Evolutionary conservation across 2,329 filamentous ascomycete species (phyloP), one percentile per base, ranked within the genome.

Genomic region (Amylocarpus encephaloides): DNA sequence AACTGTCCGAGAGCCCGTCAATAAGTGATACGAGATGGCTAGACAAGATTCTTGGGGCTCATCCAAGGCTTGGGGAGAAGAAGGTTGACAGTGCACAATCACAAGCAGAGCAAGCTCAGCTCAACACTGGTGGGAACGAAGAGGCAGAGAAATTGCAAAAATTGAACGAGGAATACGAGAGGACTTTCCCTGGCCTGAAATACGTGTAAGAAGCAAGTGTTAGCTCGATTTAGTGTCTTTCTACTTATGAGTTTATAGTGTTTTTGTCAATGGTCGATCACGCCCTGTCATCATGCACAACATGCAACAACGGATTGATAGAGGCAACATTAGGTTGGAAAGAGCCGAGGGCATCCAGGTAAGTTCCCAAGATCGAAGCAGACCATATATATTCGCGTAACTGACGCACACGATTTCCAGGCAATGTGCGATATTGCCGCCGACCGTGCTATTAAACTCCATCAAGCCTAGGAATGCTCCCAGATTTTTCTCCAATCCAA

Each of bases 361-460:
- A 70, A 51, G 53, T 41, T 32, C 5, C 43, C 45, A 36, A 36
- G 43, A n/a, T 18, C 30, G 38, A 45, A 32, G 36, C 18, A 47
- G 30, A 34, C 36, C 36, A 26, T 46, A 13, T 46, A 13, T 33
- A 53, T 48, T 49, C n/a, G 29, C 29, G 15, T 39, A 46, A 48
- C 54, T 59, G 46, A 60, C 56, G 53, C 36, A 52, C 43, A 48
- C 47, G 12, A 46, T 29, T 39, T 26, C 30, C 53, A 64, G 62
- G 90, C 91, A 36, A 95, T 96, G 88, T 89, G 88, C 63, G 86
- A 90, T 61, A 96, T 96, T 64, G 91, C 91, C 29, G 78, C 80
- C 46, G 88, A 95, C 63, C 79, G 91, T 43, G 88, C 85, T 1
- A 67, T 69, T 30, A 53, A 53, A 49, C 55, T 53, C 45, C 54